Percentiles rank a stretch among this genome's conserved stretches.
Evolutionary conservation across 2,329 filamentous ascomycete genomes (phyloP).

Genomic region (Podosphaera aphanis): DNA sequence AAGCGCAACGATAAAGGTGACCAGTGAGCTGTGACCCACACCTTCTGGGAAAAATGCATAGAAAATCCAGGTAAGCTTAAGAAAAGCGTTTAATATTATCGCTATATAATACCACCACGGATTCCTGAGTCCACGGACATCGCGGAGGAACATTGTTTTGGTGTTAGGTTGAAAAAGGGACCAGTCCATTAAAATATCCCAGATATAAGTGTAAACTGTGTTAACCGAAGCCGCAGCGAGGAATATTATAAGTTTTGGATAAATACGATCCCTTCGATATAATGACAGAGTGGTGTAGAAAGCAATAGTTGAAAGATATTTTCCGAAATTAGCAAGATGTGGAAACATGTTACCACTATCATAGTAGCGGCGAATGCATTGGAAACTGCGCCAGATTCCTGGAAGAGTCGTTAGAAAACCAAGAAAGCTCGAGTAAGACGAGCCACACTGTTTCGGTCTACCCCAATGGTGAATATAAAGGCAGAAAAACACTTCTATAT

Average conservation of each 20-base stretch:
- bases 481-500: constrained; percentile 84
- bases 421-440: constrained; percentile 55
- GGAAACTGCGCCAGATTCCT: constrained; percentile 70
- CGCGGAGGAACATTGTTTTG: constrained; percentile 43
- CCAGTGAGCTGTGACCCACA: constrained; percentile 57
- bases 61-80: constrained; percentile 87
- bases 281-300: constrained; percentile 59
- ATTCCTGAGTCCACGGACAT: constrained; percentile 56
- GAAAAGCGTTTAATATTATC: constrained; percentile 59
- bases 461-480: constrained; percentile 64
- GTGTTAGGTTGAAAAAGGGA: constrained; percentile 62
- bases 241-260: constrained; percentile 42
- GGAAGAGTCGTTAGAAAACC: constrained; percentile 72
- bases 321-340: constrained; percentile 76
- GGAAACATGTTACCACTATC: constrained; percentile 78
- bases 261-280: constrained; percentile 48
- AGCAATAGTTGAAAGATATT: constrained; percentile 68
- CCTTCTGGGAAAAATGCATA: constrained; percentile 63
- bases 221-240: constrained; percentile 65
- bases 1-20: constrained; percentile 58
- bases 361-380: constrained; percentile 72
- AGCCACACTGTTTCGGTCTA: constrained; percentile 58
- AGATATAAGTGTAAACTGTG: constrained; percentile 61
- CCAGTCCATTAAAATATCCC: constrained; percentile 95
- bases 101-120: constrained; percentile 69